Base-by-base conservation (phyloP, 371 early-diverging fungal genomes). In the Funneliformis caledonium region DNA sequence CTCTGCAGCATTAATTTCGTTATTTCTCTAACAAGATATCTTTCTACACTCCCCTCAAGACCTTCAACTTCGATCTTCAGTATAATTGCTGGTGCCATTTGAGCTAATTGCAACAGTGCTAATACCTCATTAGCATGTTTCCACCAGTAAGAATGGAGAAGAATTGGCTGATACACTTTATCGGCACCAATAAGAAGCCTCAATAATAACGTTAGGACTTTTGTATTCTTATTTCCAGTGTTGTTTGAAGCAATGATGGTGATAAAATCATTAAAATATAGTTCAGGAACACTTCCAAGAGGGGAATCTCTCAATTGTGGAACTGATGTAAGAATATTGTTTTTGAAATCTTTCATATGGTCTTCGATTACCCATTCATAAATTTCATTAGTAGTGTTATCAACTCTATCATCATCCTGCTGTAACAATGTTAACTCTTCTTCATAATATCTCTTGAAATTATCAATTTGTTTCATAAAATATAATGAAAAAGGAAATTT, bases 111-210 rank as follows among this genome's bases (percentile, higher is more conserved):
- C 33, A 81, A 33, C 47, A 59, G n/a, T 12, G 79, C 70, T 45
- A 72, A 48, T 8, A 76, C 42, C 2, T 12, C 45, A 31, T 69
- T 56, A 33, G 48, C 31, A 61, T 65, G 59, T 60, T 22, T 68
- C 81, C 81, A 81, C 81, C 80, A 81, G 33, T 69, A 78, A 33
- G 43, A 45, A 16, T 81, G 81, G 7, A 81, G 45, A 10, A 19
- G 1, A 8, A 80, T 43, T 48, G 81, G 78, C 14, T 81, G 52
- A 11, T 43, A 26, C 6, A 42, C 47, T n/a, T 81, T 81, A 12
- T 72, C 61, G 16, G 33, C n/a, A 16, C 43, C 72, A 2, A 45
- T 26, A 37, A 19, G 19, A 56, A 31, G 31, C 4, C 33, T 19
- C 22, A 56, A 80, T 14, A 26, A 26, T 48, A 61, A 22, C 2